Percentiles rank a stretch among this genome's conserved stretches.
phyloP scores from a whole-genome alignment of 306 rosid genomes.

The Cicer judaicum region DNA sequence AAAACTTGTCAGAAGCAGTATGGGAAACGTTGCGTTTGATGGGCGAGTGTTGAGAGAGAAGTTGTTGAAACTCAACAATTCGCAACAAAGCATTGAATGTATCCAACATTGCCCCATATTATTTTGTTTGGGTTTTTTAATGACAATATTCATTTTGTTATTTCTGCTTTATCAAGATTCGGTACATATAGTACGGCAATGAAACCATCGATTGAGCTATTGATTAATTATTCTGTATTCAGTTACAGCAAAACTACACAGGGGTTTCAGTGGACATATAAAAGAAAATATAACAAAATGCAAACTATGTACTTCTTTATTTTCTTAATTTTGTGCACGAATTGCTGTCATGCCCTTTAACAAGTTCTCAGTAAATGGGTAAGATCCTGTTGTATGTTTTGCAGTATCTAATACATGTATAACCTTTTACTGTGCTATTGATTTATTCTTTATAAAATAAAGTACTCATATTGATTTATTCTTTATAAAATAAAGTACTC shows the following conservation, averaged over 20 bases:
- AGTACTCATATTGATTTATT: too few relatives aligned
- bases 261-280: slow-evolving; percentile 23
- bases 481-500: too few relatives aligned
- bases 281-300: too few relatives aligned
- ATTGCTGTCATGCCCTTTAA: neutral
- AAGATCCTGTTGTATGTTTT: too few relatives aligned
- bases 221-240: slow-evolving; percentile 11
- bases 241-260: neutral
- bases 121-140: slow-evolving; percentile 19
- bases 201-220: slow-evolving; percentile 3
- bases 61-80: slow-evolving; percentile 80
- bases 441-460: too few relatives aligned
- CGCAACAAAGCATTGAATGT: slow-evolving; percentile 94
- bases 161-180: slow-evolving; percentile 39
- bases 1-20: slow-evolving; percentile 53
- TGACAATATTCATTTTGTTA: slow-evolving; percentile 21
- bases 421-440: too few relatives aligned
- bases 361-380: neutral
- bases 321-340: neutral
- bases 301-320: neutral
- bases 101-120: slow-evolving; percentile 52
- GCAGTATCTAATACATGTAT: too few relatives aligned
- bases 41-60: slow-evolving; percentile 70
- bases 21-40: slow-evolving; percentile 68
- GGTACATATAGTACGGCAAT: slow-evolving; percentile 25